Evolutionary conservation across 2,329 filamentous ascomycete species (phyloP), one percentile per base, ranked within the genome.

Genomic region (Microsporum ferrugineum): DNA sequence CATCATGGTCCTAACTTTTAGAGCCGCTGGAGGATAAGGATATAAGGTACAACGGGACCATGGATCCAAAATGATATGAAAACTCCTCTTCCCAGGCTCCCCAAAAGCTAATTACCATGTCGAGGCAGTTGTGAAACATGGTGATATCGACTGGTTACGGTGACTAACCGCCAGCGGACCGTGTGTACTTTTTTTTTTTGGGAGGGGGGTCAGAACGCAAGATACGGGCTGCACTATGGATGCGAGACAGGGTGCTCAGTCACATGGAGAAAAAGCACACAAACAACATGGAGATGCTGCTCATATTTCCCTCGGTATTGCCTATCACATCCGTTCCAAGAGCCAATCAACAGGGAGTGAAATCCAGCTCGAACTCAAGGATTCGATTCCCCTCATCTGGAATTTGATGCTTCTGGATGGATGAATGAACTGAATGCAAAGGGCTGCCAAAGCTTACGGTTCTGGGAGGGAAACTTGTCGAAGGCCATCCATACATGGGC

Each of bases 181-280:
- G 51, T 55, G 51, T 55, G 31, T 27, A 1, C 17, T 23, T 23
- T 23, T 23, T 23, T 23, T 23, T 23, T 23, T 23, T 23, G 8
- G 51, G 47, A 12, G 27, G 38, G 41, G 45, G 45, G 51, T 36
- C 51, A 55, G 51, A 36, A 55, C 51, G 51, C 51, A 17, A 36
- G 33, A 55, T 55, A 55, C 51, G 51, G 51, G 51, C 31, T 23
- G 51, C 51, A 55, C n/a, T n/a, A 55, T 51, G 23, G 27, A 51
- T 51, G 45, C 45, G 45, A 55, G 51, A 55, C 51, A 55, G 51
- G 51, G 51, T 55, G 33, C 51, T 31, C 51, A 36, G 51, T 55
- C 51, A 55, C 51, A 34, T 34, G 51, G 51, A 34, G 51, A 55
- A 34, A 12, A 33, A 51, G 41, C 38, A 31, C 45, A 51, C 31